Evolutionary conservation across 202 grass and related monocot species (phyloP), one percentile per base, ranked within the genome.

Genomic region (Schoenoplectus triqueter): DNA sequence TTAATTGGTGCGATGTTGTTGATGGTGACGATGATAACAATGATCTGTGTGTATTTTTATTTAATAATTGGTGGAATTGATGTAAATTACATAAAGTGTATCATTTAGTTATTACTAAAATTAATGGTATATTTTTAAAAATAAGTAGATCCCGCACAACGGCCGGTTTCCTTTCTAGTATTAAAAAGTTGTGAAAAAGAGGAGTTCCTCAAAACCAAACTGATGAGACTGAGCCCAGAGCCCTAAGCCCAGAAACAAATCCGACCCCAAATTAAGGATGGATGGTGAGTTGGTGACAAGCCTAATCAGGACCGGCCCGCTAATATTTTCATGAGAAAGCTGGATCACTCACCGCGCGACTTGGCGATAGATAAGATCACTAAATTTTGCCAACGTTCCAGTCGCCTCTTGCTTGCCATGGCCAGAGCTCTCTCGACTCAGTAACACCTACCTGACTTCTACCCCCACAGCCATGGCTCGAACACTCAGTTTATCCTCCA

Each of bases 401-500:
- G 48, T 57, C 50, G 20, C 52, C 31, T 78, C 54, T 78, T 78
- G 19, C 74, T 78, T 78, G 74, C 74, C 74, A 78, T 78, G 74
- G 74, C 52, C 31, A 78, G 6, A 78, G 13, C 21, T 40, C 52
- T 42, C 52, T 15, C 73, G 9, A 42, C 10, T 59, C 22, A 56
- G 14, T 78, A 78, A 44, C 39, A 42, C 22, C 10, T 17, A 57
- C 13, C 13, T 2, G 10, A 22, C 21, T 49, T 85, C 59, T 72
- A 18, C 6, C 62, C 31, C 15, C 46, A 45, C 56, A 64, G 57
- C 52, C 72, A 90, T 90, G 88, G 81, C 88, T 42, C 81, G 85
- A 66, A 62, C 84, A 21, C 75, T 85, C 66, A 49, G 73, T 75
- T 85, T 84, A 47, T 70, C 73, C 51, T 75, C 72, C 31, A 31